A percentile compares a stretch with the other conserved stretches of the same genome.
These are phyloP conservation scores for Chalciporus piperatus DNA, from an alignment of 768 basidiomycete species.

Conservation along the genomic window DNA sequence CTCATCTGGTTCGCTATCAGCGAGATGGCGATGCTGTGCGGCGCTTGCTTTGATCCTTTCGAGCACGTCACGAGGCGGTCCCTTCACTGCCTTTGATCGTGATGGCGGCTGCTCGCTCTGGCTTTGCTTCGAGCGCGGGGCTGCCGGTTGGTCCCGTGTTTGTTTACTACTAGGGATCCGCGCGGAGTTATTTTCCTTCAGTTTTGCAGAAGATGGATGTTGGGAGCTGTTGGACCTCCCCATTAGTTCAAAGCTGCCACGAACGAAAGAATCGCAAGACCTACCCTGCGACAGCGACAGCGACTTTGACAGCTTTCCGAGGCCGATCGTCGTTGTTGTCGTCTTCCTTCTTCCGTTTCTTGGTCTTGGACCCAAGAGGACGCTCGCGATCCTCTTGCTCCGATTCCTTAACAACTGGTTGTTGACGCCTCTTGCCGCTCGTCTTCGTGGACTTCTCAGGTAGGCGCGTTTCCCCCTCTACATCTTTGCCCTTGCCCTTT, in stretches of 20 bases:
- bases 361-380: slow-evolving; percentile 5
- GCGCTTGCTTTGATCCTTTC: slow-evolving; percentile 36
- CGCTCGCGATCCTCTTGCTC: background rate
- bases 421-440: slow-evolving; percentile 6
- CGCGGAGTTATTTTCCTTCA: slow-evolving; percentile 33
- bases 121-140: background rate
- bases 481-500: slow-evolving; percentile 1
- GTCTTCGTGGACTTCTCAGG: background rate
- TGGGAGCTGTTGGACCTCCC: background rate
- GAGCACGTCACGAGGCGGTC: slow-evolving; percentile 40
- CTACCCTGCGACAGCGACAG: slow-evolving; percentile 13
- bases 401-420: background rate
- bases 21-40: slow-evolving; percentile 12
- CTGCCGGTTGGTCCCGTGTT: background rate
- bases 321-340: slow-evolving; percentile 23
- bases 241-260: background rate
- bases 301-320: slow-evolving; percentile 18
- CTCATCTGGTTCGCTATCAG: slow-evolving; percentile 41
- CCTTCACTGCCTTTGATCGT: slow-evolving; percentile 23
- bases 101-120: slow-evolving; percentile 1
- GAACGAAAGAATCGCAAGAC: background rate
- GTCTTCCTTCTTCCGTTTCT: slow-evolving; percentile 21
- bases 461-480: background rate
- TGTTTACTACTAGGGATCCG: background rate
- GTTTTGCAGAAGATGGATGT: slow-evolving; percentile 25